A percentile compares a stretch with the other conserved stretches of the same genome.
These are phyloP conservation scores for Cladosporium cucumerinum DNA, from an alignment of 2,329 filamentous ascomycete species.

Conservation along the genomic window DNA sequence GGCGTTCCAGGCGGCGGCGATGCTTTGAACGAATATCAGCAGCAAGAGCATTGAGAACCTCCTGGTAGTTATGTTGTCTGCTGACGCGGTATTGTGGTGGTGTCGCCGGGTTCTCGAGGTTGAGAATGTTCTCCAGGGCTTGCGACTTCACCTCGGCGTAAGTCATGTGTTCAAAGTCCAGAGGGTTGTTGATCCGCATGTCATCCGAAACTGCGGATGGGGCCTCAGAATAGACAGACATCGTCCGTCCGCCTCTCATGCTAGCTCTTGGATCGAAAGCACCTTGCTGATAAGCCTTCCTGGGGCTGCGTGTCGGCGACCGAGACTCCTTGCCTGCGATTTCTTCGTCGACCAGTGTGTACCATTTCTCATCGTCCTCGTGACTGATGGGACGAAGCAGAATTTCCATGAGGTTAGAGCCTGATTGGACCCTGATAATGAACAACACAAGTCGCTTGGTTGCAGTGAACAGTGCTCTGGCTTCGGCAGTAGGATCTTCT, in stretches of 20 bases:
- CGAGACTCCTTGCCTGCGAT: constrained; percentile 48
- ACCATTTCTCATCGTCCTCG: constrained; percentile 90
- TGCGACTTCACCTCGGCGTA: constrained; percentile 92
- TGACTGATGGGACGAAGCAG: constrained; percentile 81
- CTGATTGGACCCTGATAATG: constrained; percentile 94
- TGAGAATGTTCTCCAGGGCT: constrained; percentile 89
- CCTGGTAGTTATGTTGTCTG: constrained; percentile 86
- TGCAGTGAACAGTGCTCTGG: constrained; percentile 94
- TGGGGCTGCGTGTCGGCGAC: constrained; percentile 20
- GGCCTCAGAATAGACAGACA: constrained; percentile 40
- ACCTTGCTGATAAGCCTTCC: constrained; percentile 17
- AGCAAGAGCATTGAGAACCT: constrained; percentile 95
- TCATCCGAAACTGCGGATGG: constrained; percentile 37
- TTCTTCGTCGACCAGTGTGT: constrained; percentile 75
- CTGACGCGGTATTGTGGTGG: constrained; percentile 68
- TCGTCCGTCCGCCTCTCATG: constrained; percentile 29
- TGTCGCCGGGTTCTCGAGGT: constrained; percentile 66
- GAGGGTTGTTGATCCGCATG: constrained; percentile 48
- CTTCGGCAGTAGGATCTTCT: constrained; percentile 80
- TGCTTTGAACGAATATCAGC: constrained; percentile 97
- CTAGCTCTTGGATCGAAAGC: constrained; percentile 33
- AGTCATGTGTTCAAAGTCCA: constrained; percentile 84
- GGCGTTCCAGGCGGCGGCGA: constrained; percentile 82
- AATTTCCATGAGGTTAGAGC: constrained; percentile 89
- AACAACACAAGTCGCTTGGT: constrained; percentile 96